A percentile compares a stretch with the other conserved stretches of the same genome.
Conservation (phyloP, 2,329 filamentous ascomycete genomes). For the Bisporella sp. region DNA sequence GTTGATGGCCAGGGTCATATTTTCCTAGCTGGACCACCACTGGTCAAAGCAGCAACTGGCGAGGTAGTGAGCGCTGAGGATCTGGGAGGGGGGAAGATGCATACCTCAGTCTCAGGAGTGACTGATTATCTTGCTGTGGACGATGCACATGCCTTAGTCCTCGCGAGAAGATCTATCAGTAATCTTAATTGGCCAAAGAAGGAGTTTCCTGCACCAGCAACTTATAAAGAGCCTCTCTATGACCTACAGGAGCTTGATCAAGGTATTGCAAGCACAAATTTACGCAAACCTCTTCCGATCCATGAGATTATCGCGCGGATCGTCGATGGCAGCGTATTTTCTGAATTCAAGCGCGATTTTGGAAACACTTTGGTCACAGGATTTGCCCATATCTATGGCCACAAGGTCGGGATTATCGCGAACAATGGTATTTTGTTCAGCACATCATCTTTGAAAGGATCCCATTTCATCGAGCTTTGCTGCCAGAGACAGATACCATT, state of each 20-base stretch:
- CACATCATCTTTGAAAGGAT: conserved; percentile 82
- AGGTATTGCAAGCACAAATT: conserved; percentile 85
- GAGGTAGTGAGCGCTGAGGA: conserved; percentile 89
- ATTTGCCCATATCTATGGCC: conserved; percentile 83
- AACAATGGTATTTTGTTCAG: conserved; percentile 96
- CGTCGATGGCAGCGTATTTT: conserved; percentile 82
- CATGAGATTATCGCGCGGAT: conserved; percentile 90
- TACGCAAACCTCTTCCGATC: conserved; percentile 77
- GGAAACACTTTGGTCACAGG: conserved; percentile 86
- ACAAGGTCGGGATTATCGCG: conserved; percentile 85
- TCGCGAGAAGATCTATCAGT: conserved; percentile 74
- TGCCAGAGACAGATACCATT: conserved; percentile 83
- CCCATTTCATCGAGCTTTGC: conserved; percentile 95
- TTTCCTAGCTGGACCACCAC: conserved; percentile 86
- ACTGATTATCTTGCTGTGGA: conserved; percentile 93
- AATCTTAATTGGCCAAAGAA: conserved; percentile 82
- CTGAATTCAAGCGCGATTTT: conserved; percentile 92
- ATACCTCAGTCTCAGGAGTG: conserved; percentile 85
- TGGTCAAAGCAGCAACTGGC: conserved; percentile 93
- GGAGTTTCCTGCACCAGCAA: conserved; percentile 30
- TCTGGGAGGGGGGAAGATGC: conserved; percentile 81
- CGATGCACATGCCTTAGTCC: conserved; percentile 82
- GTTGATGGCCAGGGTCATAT: conserved; percentile 95
- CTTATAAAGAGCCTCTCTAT: conserved; percentile 74
- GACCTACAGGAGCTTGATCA: conserved; percentile 65